Base-by-base conservation (phyloP, 345 rosid genomes). In the Iberis pinnata region DNA sequence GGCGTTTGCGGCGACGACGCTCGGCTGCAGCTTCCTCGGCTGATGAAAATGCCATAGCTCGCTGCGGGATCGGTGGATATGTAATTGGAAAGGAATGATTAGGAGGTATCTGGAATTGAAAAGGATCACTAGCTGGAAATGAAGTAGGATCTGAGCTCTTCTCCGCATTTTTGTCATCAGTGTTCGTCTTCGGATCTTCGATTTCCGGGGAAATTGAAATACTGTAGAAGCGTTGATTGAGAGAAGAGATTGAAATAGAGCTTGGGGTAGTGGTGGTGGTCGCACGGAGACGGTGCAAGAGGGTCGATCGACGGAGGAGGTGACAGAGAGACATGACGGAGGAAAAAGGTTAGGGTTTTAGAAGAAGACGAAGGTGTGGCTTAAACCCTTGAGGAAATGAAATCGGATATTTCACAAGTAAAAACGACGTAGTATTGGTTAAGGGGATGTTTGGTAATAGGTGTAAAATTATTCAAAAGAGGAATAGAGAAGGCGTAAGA, bases 21-120 rank as follows among this genome's bases (percentile, higher is more conserved):
- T 85, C 98, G 0, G 97, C 90, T 0, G 97, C 95, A 3, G 95
- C 95, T 74, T 92, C 98, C 53, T 92, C 97, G 3, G 98, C 88
- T 32, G 97, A 83, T 46, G 90, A 75, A 80, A 85, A 92, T 68
- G 85, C 78, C 57, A 67, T 78, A 32, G 77, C 38, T 24, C 86
- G 85, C 5, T 37, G 72, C 5, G 74, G 52, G 38, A 44, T 15
- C 54, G 63, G 10, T 39, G 75, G 61, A 9, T 47, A 35, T 0
- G 42, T 49, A 43, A 40, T 60, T 13, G 46, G 40, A 31, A 43
- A 56, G 50, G 46, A 32, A 29, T 53, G 49, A 36, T 36, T 19
- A 8, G 18, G 60, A 55, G 54, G 63, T 12, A 42, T 61, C 29
- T 56, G 67, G 58, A 61, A 63, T 32, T 66, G 53, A 16, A 48